phyloP scores from a whole-genome alignment of 306 rosid species.

The Quercus aquifolioides region DNA sequence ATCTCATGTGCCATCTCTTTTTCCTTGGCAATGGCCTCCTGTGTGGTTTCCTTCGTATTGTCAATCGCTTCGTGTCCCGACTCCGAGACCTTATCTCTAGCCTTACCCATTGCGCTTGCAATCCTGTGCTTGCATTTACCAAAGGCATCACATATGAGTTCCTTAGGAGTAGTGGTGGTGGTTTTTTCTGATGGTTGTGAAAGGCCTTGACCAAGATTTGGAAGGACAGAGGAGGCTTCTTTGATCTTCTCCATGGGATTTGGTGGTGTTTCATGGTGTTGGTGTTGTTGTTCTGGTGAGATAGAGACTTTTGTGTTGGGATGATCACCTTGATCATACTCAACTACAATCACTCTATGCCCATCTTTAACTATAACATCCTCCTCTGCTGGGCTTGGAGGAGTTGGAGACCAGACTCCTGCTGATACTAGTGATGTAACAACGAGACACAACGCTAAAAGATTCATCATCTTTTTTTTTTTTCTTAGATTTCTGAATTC shows the following conservation, averaged over 20 bases:
- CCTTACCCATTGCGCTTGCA: constrained; percentile 36
- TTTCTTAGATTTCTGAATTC: not conserved
- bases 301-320: constrained; percentile 69
- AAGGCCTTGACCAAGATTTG: constrained; percentile 36
- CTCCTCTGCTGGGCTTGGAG: constrained; percentile 13
- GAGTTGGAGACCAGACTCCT: constrained; percentile 53
- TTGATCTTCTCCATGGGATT: constrained; percentile 16
- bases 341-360: constrained; percentile 63
- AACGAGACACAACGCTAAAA: constrained; percentile 44
- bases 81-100: constrained; percentile 33
- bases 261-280: not conserved
- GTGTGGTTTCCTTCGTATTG: constrained; percentile 10
- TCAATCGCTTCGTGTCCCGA: constrained; percentile 7
- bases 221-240: constrained; percentile 38
- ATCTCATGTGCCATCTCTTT: constrained; percentile 8
- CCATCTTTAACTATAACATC: constrained; percentile 61
- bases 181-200: constrained; percentile 1
- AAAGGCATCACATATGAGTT: constrained; percentile 61
- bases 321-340: constrained; percentile 50
- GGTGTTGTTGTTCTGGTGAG: constrained; percentile 32
- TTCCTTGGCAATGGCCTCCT: not conserved
- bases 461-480: constrained; percentile 47
- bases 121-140: constrained; percentile 67
- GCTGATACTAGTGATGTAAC: constrained; percentile 50
- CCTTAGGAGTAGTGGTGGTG: constrained; percentile 23